phyloP scores from a whole-genome alignment of 164 flowering plant genomes.

The Stephania japonica region DNA sequence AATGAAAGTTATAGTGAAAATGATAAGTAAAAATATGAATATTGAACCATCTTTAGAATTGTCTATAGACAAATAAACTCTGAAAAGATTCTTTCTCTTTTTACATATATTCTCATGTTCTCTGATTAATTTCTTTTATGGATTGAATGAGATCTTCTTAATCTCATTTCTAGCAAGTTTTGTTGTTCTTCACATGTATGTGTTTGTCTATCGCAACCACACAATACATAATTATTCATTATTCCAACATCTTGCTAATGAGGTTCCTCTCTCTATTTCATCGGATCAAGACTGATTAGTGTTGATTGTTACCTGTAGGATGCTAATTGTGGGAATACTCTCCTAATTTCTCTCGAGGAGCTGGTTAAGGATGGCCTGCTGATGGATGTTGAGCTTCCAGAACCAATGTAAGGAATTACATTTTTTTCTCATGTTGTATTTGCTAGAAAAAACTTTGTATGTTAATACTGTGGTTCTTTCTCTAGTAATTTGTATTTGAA shows the following conservation, averaged over 20 bases:
- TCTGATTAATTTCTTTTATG: not conserved
- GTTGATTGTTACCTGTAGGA: conserved; percentile 42
- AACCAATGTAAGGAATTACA: conserved; percentile 52
- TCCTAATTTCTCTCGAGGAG: conserved; percentile 91
- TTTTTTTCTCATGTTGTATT: conserved; percentile 3
- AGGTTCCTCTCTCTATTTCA: not conserved
- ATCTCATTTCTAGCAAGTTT: not conserved
- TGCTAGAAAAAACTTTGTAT: not conserved
- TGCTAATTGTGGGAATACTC: conserved; percentile 97
- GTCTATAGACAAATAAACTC: too few relatives aligned
- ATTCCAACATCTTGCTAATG: too few relatives aligned
- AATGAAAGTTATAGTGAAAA: not conserved
- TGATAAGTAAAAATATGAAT: too few relatives aligned
- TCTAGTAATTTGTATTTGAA: not conserved
- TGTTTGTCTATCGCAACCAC: too few relatives aligned
- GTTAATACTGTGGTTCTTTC: not conserved
- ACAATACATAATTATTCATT: too few relatives aligned
- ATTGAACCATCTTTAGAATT: too few relatives aligned
- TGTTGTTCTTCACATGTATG: not conserved
- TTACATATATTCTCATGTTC: not conserved
- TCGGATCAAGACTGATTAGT: not conserved
- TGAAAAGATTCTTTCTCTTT: not conserved
- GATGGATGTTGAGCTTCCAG: conserved; percentile 74
- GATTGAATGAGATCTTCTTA: not conserved
- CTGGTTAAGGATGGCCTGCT: conserved; percentile 88